Base-by-base conservation (phyloP, 768 basidiomycete genomes). In the Udeniomyces megalosporus region DNA sequence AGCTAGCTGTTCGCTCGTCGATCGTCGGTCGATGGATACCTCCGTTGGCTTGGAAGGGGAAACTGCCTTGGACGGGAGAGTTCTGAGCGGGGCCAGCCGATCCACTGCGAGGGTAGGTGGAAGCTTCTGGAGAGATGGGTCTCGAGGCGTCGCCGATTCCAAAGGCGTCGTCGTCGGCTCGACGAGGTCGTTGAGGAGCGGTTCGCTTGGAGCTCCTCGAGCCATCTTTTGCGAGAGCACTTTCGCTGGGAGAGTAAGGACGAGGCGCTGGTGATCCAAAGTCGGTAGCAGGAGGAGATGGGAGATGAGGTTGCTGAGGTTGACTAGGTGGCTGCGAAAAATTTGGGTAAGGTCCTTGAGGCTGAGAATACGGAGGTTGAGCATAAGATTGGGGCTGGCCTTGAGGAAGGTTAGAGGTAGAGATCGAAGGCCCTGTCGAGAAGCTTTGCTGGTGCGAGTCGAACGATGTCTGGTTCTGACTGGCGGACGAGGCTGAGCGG, bases 101-200 rank as follows among this genome's bases (percentile, higher is more conserved):
- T 32, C 50, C 35, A 15, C 49, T 31, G 4, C 54, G 62, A 42
- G 48, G 48, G 24, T 69, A 67, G 45, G 59, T 62, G 14, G 54
- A 48, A 58, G 57, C 63, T n/a, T 73, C 74, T 4, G 88, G 85
- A 2, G 88, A 88, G 75, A 80, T 79, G 2, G 86, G 77, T 35
- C 85, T 82, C 26, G 48, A 45, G 22, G 62, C 3, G 50, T 52
- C 46, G 24, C 50, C 54, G 29, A 56, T 49, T 64, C 68, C 68
- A 64, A 68, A 69, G 28, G 70, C 69, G 44, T 66, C 68, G 59
- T 70, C 67, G 35, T 70, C 68, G 44, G 69, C 68, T 29, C 71
- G 71, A 28, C 73, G 70, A 46, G 75, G 71, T 48, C 74, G 52
- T 65, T 73, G 73, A 12, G 70, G 72, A 34, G 67, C 15, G 50